Evolutionary conservation across 495 filamentous ascomycete species (phyloP).

Genomic region (Parachaetomium inaequale): DNA sequence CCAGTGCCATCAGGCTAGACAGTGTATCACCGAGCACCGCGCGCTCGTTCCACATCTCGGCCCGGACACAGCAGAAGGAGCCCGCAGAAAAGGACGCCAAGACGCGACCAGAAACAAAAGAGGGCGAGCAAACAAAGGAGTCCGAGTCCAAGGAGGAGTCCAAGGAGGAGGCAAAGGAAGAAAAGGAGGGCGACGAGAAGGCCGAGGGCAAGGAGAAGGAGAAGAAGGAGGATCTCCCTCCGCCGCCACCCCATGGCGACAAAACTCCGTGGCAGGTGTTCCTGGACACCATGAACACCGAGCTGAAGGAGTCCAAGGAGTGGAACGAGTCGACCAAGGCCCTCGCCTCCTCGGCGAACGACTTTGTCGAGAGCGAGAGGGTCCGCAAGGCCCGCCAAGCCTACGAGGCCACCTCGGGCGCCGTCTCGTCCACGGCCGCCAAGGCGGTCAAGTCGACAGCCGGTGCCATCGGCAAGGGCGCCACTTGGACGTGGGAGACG

Average conservation of each 20-base stretch:
- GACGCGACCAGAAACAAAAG: slow-evolving; percentile 32
- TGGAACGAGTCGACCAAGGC: slow-evolving; percentile 99
- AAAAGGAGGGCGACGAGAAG: slow-evolving; percentile 44
- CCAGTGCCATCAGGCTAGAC: slow-evolving; percentile 32
- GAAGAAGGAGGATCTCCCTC: slow-evolving; percentile 72
- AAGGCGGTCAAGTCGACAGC: slow-evolving; percentile 81
- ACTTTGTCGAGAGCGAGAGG: slow-evolving; percentile 93
- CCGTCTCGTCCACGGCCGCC: slow-evolving; percentile 65
- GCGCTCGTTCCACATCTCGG: slow-evolving; percentile 44
- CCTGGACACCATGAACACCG: slow-evolving; percentile 84
- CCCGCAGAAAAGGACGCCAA: slow-evolving; percentile 33
- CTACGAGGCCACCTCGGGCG: slow-evolving; percentile 77
- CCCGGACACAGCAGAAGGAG: slow-evolving; percentile 33
- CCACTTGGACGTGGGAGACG: slow-evolving; percentile 96
- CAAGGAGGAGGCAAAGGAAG: slow-evolving; percentile 44
- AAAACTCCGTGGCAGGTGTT: slow-evolving; percentile 99
- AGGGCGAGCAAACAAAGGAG: slow-evolving; percentile 34
- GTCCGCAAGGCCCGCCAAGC: slow-evolving; percentile 80
- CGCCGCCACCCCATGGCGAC: slow-evolving; percentile 91
- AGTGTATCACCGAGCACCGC: slow-evolving; percentile 32
- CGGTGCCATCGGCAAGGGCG: slow-evolving; percentile 78
- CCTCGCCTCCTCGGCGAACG: slow-evolving; percentile 77
- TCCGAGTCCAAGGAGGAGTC: slow-evolving; percentile 40
- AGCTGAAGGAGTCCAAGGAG: slow-evolving; percentile 96
- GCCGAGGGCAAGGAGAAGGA: slow-evolving; percentile 50